Evolutionary conservation across 1,139 yeast genomes (phyloP).

Genomic region (Wickerhamomyces sp.): DNA sequence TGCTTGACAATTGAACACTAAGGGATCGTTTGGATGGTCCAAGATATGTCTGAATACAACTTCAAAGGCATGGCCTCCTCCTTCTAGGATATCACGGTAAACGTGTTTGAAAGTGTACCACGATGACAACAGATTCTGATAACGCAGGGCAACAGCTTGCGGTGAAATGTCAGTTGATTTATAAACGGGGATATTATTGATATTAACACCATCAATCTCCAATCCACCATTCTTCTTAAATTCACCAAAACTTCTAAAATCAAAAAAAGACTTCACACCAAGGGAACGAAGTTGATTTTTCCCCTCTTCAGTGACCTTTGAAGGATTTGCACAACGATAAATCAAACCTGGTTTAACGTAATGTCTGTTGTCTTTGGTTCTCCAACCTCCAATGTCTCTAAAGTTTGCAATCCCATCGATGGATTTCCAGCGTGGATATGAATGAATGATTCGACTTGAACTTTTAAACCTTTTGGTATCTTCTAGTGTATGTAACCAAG

Average conservation of each 20-base stretch:
- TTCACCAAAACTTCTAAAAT: conserved; percentile 64
- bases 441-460: conserved; percentile 29
- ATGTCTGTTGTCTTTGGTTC: conserved; percentile 29
- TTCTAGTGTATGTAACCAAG: conserved; percentile 45
- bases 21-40: conserved; percentile 44
- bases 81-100: conserved; percentile 52
- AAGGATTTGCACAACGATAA: conserved; percentile 62
- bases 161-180: conserved; percentile 58
- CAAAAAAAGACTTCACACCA: conserved; percentile 57
- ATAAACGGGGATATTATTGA: conserved; percentile 59
- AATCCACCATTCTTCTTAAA: conserved; percentile 47
- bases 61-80: conserved; percentile 43
- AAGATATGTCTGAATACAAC: conserved; percentile 48
- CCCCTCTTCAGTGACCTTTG: conserved; percentile 46
- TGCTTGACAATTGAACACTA: conserved; percentile 76
- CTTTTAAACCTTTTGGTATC: conserved; percentile 50
- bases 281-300: conserved; percentile 35
- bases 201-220: conserved; percentile 40
- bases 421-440: conserved; percentile 52
- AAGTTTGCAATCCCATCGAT: conserved; percentile 70
- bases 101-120: conserved; percentile 63
- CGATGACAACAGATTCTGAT: conserved; percentile 51
- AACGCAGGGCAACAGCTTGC: conserved; percentile 54
- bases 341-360: conserved; percentile 51
- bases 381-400: conserved; percentile 81